Base-by-base conservation (phyloP, 2,329 filamentous ascomycete species). In the Aspergillus pseudoglaucus region DNA sequence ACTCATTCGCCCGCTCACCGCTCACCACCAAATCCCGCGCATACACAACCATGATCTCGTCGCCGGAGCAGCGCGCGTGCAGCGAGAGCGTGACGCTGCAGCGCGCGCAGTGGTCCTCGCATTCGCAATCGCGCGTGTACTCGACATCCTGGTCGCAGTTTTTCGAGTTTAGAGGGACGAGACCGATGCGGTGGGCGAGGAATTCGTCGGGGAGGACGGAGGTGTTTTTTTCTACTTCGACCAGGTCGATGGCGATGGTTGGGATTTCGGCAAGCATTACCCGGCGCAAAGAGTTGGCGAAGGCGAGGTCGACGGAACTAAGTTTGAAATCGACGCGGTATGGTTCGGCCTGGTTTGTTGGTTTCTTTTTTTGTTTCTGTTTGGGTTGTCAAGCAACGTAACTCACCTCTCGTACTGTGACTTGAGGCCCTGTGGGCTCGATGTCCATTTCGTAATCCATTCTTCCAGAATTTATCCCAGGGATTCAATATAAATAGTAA, bases 151-250 rank as follows among this genome's bases (percentile, higher is more conserved):
- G 79, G 56, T 90, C 87, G 59, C 91, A 84, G 63, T 88, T 87
- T 62, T 88, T 87, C 49, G 88, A 88, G 66, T 86, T 84, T 42
- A 98, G 81, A 1, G 93, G 93, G 48, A 97, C 83, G 42, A 97
- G 82, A 27, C 93, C 91, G 12, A 98, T 80, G 41, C 91, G 86
- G 70, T 97, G 91, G 43, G 88, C 86, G 57, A 98, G 84, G 70
- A 97, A 95, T 71, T 98, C 91, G 70, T 98, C 91, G 52, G 91
- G 88, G 12, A 97, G 82, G 4, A 96, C 90, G n/a, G 90, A 94
- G 49, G 87, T 95, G 76, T 98, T 98, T 62, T 80, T 81, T 64
- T 94, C 85, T 56, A 98, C 84, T 69, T 97, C 89, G 53, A 97
- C 90, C 12, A 95, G 81, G 64, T 98, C 91, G 68, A 97, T 90